A percentile compares a stretch with the other conserved stretches of the same genome.
These are phyloP conservation scores for Hemisphaericaspora nanyangensis DNA, from an alignment of 805 yeast genomes.

Conservation along the genomic window DNA sequence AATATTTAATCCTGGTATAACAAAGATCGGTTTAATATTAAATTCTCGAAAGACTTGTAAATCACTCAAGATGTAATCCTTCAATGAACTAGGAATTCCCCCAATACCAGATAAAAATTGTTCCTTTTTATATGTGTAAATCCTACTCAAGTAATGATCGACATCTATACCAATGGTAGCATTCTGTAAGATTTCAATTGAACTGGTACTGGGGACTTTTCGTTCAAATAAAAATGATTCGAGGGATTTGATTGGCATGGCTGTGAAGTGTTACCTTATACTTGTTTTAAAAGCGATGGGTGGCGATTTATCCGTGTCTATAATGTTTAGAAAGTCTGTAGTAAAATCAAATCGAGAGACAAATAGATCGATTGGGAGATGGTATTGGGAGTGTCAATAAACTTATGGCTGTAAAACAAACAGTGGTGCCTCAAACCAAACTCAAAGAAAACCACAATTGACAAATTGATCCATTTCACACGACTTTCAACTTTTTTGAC, in stretches of 20 bases:
- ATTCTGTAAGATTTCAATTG: conserved; percentile 61
- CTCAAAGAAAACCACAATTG: too few relatives aligned
- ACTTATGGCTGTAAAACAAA: too few relatives aligned
- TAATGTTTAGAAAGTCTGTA: too few relatives aligned
- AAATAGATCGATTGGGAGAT: too few relatives aligned
- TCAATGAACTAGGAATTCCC: conserved; percentile 68
- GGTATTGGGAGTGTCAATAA: too few relatives aligned
- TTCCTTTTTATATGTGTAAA: conserved; percentile 61
- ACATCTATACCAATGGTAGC: conserved; percentile 82
- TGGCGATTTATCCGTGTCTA: too few relatives aligned
- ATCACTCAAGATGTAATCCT: conserved; percentile 55
- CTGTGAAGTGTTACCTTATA: neutral
- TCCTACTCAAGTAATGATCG: conserved; percentile 66
- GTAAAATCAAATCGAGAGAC: too few relatives aligned
- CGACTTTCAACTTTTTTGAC: too few relatives aligned
- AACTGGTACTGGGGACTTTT: conserved; percentile 53
- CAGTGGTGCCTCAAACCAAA: too few relatives aligned
- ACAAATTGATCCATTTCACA: too few relatives aligned
- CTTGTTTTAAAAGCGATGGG: too few relatives aligned
- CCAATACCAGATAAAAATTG: conserved; percentile 74
- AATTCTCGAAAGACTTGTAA: conserved; percentile 55
- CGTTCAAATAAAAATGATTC: conserved; percentile 70
- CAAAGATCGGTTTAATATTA: conserved; percentile 74
- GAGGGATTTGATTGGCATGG: conserved; percentile 49
- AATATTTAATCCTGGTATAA: conserved; percentile 65